These are phyloP conservation scores for Colletotrichum tanaceti DNA, from an alignment of 2,329 filamentous ascomycete species.

Conservation along the genomic window DNA sequence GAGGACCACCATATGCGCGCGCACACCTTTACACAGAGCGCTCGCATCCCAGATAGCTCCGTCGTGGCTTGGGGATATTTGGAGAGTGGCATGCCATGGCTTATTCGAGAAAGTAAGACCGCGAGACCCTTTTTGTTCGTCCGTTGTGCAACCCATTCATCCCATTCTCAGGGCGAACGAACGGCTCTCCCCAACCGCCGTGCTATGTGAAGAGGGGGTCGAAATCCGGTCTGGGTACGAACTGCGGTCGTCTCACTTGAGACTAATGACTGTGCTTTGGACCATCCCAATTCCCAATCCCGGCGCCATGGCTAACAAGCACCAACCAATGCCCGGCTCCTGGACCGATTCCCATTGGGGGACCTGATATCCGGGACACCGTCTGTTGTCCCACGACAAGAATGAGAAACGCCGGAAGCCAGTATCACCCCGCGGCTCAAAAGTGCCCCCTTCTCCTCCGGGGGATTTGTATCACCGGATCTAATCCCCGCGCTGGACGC, in stretches of 20 bases:
- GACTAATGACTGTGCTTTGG: slow-evolving; percentile 22
- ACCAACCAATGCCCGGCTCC: slow-evolving; percentile 16
- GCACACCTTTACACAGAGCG: slow-evolving; percentile 9
- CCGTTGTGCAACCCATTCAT: background rate
- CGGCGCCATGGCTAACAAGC: slow-evolving; percentile 32
- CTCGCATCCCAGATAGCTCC: slow-evolving; percentile 1
- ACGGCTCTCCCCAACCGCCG: background rate
- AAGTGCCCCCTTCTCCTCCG: slow-evolving; percentile 6
- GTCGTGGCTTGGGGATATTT: slow-evolving; percentile 16
- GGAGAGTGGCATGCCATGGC: background rate
- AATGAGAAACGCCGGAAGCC: slow-evolving; percentile 34
- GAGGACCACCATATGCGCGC: background rate
- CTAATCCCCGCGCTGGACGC: slow-evolving; percentile 1
- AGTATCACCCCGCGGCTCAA: slow-evolving; percentile 15
- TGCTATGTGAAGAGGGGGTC: background rate
- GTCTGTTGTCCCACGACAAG: slow-evolving; percentile 29
- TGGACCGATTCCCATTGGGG: slow-evolving; percentile 16
- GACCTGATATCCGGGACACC: slow-evolving; percentile 24
- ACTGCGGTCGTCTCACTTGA: slow-evolving; percentile 23
- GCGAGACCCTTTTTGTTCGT: background rate
- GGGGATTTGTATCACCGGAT: slow-evolving; percentile 11
- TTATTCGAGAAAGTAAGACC: background rate
- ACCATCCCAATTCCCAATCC: slow-evolving; percentile 20
- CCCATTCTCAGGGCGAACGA: background rate
- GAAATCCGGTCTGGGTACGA: slow-evolving; percentile 23